phyloP scores from a whole-genome alignment of 2,329 filamentous ascomycete species.

The Aureobasidium sp. region DNA sequence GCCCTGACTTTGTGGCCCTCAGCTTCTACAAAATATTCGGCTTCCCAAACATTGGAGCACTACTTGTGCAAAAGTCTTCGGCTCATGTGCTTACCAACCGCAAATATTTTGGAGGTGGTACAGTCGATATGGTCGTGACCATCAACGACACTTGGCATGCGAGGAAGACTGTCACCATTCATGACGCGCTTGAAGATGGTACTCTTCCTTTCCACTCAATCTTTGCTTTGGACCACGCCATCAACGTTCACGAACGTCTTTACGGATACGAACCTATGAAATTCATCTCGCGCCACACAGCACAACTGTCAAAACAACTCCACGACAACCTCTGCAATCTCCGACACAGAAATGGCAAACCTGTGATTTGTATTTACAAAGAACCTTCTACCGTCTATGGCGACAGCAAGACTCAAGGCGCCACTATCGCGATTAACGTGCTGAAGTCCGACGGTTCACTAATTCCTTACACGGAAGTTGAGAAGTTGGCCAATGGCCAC shows the following conservation, averaged over 20 bases:
- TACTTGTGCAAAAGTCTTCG: conserved; percentile 71
- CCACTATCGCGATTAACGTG: conserved; percentile 79
- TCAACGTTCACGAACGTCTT: conserved; percentile 60
- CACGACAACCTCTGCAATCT: conserved; percentile 52
- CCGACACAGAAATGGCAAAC: conserved; percentile 60
- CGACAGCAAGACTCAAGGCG: conserved; percentile 51
- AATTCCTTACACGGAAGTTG: conserved; percentile 76
- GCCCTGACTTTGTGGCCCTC: conserved; percentile 78
- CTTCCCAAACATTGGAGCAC: conserved; percentile 80
- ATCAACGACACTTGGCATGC: conserved; percentile 78
- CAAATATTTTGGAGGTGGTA: conserved; percentile 88
- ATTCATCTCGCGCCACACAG: conserved; percentile 63
- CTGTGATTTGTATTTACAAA: conserved; percentile 62
- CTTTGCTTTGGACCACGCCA: conserved; percentile 68
- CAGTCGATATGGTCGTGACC: conserved; percentile 80
- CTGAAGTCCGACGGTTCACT: conserved; percentile 61
- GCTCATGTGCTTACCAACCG: conserved; percentile 55
- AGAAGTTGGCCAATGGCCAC: conserved; percentile 74
- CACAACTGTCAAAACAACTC: conserved; percentile 55
- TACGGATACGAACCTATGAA: conserved; percentile 60
- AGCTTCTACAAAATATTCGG: conserved; percentile 99
- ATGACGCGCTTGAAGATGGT: conserved; percentile 83
- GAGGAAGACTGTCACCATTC: conserved; percentile 62
- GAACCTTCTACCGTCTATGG: conserved; percentile 34
- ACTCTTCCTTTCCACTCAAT: conserved; percentile 89